Evolutionary conservation across 352 stramenopile species (phyloP), one percentile per base, ranked within the genome.

Genomic region (Thraustotheca clavata): DNA sequence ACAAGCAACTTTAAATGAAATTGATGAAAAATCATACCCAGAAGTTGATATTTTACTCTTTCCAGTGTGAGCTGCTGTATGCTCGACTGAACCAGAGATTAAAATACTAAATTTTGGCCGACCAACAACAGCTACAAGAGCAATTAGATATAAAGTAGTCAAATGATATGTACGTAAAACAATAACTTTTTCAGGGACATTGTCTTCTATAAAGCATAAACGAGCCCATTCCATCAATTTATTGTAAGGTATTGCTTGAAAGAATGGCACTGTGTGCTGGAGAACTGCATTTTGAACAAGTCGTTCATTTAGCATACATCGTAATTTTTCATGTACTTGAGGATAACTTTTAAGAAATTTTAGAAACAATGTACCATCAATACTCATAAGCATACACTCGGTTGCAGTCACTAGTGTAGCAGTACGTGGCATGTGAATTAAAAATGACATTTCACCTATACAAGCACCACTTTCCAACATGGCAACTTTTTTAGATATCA

Each of bases 351-450:
- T 73, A 16, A 91, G 67, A 11, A 91, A 73, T 9, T 71, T 47
- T 46, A 89, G 78, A 62, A 89, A 89, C 2, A 77, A 63, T 16
- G 80, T 74, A 39, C 89, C 88, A 54, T 91, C 82, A 29, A 91
- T 87, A 47, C 77, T 89, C 71, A 91, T 81, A 26, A 91, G 70
- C 70, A 91, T 83, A 50, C 80, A 91, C 52, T 78, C 87, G 22
- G 88, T 75, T 2, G 80, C 69, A 9, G 80, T 72, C 39, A 67
- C 80, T n/a, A 91, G 78, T 1, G 80, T 89, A 18, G 82, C 82
- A 11, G 82, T 79, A 33, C 82, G 77, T 2, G 82, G 80, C 48
- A 87, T 89, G 50, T 89, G 87, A 63, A 91, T 87, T 2, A 91
- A 60, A 24, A 91, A 63, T 24, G 80, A 86, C 80, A 89, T 91